These are phyloP conservation scores for Capsicum baccatum DNA, from an alignment of 257 asterid species.

Conservation along the genomic window DNA sequence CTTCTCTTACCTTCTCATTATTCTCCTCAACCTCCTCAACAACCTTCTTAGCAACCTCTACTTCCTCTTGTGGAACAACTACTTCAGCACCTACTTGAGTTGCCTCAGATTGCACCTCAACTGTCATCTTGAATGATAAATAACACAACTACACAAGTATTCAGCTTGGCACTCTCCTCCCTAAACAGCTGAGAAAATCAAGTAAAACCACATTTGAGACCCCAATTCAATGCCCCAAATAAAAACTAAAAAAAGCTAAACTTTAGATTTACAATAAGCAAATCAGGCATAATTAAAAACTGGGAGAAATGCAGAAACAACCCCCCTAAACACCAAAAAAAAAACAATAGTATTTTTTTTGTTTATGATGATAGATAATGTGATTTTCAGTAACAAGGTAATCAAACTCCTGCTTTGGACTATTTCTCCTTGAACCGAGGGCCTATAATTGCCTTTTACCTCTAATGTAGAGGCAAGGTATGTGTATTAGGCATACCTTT, in stretches of 20 bases:
- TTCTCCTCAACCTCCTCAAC: conserved; percentile 34
- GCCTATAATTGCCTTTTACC: too few relatives aligned
- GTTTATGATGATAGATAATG: too few relatives aligned
- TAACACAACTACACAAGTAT: neutral
- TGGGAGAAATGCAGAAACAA: too few relatives aligned
- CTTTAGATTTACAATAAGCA: neutral
- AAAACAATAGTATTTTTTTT: too few relatives aligned
- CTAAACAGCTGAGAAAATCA: conserved; percentile 8
- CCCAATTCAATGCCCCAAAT: neutral
- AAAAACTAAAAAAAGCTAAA: too few relatives aligned
- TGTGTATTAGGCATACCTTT: too few relatives aligned
- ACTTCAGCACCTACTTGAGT: conserved; percentile 46
- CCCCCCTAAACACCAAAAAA: too few relatives aligned
- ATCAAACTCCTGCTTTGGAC: too few relatives aligned
- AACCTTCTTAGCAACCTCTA: conserved; percentile 7
- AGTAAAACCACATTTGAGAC: neutral
- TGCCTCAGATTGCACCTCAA: conserved; percentile 60
- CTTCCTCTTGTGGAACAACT: conserved; percentile 37
- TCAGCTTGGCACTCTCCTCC: conserved; percentile 4
- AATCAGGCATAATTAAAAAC: too few relatives aligned
- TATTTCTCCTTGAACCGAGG: too few relatives aligned
- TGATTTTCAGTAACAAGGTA: too few relatives aligned
- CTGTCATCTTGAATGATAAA: conserved; percentile 51
- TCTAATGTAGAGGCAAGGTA: too few relatives aligned
- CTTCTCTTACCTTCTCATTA: conserved; percentile 38